Evolutionary conservation across 192 early-diverging fungal genomes (phyloP), one percentile per base, ranked within the genome.

Genomic region (Fimicolochytrium jonesii): DNA sequence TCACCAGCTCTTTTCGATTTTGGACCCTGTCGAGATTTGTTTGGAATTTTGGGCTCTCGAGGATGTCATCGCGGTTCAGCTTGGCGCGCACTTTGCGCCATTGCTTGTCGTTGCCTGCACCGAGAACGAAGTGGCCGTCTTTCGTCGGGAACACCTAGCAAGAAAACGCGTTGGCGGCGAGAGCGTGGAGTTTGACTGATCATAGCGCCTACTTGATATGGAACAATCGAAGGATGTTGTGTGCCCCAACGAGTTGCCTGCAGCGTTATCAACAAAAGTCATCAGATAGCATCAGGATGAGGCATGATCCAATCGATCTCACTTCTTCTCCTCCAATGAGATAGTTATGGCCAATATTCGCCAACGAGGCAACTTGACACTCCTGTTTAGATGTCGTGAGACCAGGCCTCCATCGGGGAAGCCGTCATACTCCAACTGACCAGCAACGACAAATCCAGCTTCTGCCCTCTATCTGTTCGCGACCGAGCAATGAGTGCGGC

Each of bases 91-190:
- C 74, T 25, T 77, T 85, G 32, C 47, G 60, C 67, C 92, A 97
- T 58, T 97, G 94, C 0, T 66, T 61, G 72, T 97, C 89, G 73
- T 94, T 97, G 1, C 92, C 94, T 0, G 90, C 89, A 2, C 95
- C 95, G 52, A 97, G 80, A 70, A 94, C 88, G 33, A 97, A 79
- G 67, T 78, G 76, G 4, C 87, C 87, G 69, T 95, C 89, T 13
- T 55, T 74, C 7, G 89, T 94, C 0, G 78, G 79, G 59, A 95
- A 86, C 15, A 31, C 11, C n/a, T 6, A 2, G 42, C 17, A n/a
- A 17, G 13, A 45, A n/a, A n/a, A 58, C 56, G 34, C 41, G 17
- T n/a, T n/a, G n/a, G n/a, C n/a, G n/a, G n/a, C n/a, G n/a, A n/a
- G n/a, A n/a, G n/a, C n/a, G n/a, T n/a, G n/a, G n/a, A n/a, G n/a